These are phyloP conservation scores for Chlorella ohadii DNA, from an alignment of 139 green algal species.

Conservation along the genomic window DNA sequence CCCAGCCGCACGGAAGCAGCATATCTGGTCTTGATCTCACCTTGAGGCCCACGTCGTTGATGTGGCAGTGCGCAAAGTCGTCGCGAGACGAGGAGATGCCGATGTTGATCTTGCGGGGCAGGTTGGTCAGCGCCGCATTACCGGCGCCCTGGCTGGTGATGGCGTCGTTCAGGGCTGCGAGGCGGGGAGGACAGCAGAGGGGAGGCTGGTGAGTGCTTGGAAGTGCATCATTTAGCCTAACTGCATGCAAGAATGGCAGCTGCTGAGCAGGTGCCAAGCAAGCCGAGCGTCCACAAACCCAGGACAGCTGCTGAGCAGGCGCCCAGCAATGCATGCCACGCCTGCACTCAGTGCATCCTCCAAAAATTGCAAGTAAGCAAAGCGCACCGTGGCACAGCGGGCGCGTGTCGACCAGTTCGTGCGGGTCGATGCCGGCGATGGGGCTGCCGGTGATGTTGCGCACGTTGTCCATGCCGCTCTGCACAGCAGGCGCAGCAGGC, in stretches of 20 bases:
- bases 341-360: background rate
- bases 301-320: no score
- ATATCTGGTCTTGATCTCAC: no score
- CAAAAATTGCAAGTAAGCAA: background rate
- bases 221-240: background rate
- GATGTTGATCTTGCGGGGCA: slow-evolving; percentile 98
- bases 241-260: no score
- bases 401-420: slow-evolving; percentile 93
- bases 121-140: slow-evolving; percentile 91
- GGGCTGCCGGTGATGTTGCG: slow-evolving; percentile 92
- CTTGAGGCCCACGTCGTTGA: slow-evolving; percentile 98
- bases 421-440: slow-evolving; percentile 90
- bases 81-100: slow-evolving; percentile 87
- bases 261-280: no score
- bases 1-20: no score
- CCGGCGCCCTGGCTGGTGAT: slow-evolving; percentile 76
- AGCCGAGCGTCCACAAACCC: no score
- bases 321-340: no score
- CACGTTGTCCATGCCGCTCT: slow-evolving; percentile 96
- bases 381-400: slow-evolving; percentile 53
- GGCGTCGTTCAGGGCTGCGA: slow-evolving; percentile 74
- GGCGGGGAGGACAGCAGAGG: background rate
- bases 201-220: background rate
- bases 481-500: background rate
- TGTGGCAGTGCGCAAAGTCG: slow-evolving; percentile 97